Evolutionary conservation across 805 yeast genomes (phyloP).

Genomic region (Metschnikowia vanudenii): DNA sequence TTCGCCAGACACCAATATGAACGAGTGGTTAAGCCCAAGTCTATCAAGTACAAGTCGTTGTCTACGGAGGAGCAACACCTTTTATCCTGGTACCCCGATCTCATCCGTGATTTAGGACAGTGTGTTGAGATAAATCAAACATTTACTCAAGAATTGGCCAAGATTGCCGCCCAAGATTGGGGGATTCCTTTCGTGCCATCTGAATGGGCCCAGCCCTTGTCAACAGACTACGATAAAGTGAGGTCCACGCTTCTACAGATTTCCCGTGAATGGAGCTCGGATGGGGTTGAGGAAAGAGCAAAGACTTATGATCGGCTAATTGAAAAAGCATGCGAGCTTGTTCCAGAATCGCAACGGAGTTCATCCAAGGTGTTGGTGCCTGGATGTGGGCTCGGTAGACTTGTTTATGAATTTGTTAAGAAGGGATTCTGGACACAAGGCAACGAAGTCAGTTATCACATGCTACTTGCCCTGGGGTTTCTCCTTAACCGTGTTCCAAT

Average conservation of each 20-base stretch:
- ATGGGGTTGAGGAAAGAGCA: constrained; percentile 48
- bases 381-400: constrained; percentile 63
- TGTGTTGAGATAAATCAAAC: constrained; percentile 46
- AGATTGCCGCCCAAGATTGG: constrained; percentile 48
- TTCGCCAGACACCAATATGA: constrained; percentile 35
- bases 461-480: constrained; percentile 56
- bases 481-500: constrained; percentile 48
- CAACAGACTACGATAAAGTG: constrained; percentile 55
- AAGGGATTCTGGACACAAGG: constrained; percentile 65
- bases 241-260: constrained; percentile 54
- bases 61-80: constrained; percentile 39
- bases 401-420: constrained; percentile 53
- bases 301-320: constrained; percentile 40
- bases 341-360: constrained; percentile 39
- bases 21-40: constrained; percentile 33
- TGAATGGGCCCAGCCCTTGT: constrained; percentile 43
- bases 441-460: constrained; percentile 63
- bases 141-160: constrained; percentile 45
- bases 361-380: constrained; percentile 51
- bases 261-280: constrained; percentile 61
- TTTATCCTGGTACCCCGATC: constrained; percentile 50
- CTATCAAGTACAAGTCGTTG: constrained; percentile 29
- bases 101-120: constrained; percentile 39
- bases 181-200: constrained; percentile 40
- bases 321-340: constrained; percentile 30